Conservation (phyloP, 2,329 filamentous ascomycete genomes). For the Curvularia sp. region DNA sequence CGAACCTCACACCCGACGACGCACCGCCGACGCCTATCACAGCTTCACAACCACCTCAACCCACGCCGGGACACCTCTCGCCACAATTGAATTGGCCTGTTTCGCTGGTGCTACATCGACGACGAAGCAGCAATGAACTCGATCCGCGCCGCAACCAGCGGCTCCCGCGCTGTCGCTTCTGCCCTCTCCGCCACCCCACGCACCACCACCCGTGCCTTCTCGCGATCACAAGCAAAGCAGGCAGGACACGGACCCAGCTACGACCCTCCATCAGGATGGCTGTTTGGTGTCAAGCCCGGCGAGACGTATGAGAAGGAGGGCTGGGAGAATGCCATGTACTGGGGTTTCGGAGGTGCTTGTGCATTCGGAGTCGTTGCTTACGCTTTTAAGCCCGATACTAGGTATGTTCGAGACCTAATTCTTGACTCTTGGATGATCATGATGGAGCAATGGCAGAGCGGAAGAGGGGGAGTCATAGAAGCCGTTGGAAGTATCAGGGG, state of each 20-base stretch:
- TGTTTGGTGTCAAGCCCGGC: constrained; percentile 91
- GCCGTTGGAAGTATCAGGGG: not conserved
- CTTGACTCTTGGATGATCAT: not conserved
- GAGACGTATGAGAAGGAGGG: constrained; percentile 96
- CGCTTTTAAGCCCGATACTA: constrained; percentile 97
- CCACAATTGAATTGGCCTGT: constrained; percentile 1
- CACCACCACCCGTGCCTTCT: constrained; percentile 33
- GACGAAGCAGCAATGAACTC: constrained; percentile 33
- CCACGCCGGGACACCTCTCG: constrained; percentile 9
- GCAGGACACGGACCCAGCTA: constrained; percentile 74
- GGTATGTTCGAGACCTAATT: constrained; percentile 68
- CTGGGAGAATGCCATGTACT: constrained; percentile 88
- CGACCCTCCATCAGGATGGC: constrained; percentile 88
- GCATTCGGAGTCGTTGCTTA: constrained; percentile 78
- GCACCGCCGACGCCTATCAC: constrained; percentile 18
- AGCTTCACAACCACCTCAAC: constrained; percentile 7
- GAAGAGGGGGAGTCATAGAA: not conserved
- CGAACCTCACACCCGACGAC: constrained; percentile 9
- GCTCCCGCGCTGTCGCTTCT: constrained; percentile 28
- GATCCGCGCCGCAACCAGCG: constrained; percentile 35
- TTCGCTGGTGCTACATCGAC: not conserved
- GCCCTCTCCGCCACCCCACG: constrained; percentile 26
- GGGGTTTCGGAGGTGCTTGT: constrained; percentile 82
- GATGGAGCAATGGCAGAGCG: not conserved
- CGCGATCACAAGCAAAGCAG: constrained; percentile 26